Percentiles rank a stretch among this genome's conserved stretches.
These are phyloP conservation scores for Articulospora tetracladia DNA, from an alignment of 495 filamentous ascomycete species.

Conservation along the genomic window DNA sequence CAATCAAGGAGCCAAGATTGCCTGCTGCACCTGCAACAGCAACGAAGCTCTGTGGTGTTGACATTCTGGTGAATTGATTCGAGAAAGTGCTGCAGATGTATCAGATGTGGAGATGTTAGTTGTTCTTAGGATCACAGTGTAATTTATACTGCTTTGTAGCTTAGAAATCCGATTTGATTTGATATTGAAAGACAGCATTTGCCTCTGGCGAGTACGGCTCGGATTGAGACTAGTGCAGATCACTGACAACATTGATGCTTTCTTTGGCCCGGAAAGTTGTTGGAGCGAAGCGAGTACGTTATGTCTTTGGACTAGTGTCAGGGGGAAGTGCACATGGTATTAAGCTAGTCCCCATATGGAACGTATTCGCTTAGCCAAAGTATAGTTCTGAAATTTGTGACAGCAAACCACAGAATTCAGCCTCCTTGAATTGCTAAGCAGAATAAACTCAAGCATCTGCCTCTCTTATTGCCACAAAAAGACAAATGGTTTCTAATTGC, in stretches of 20 bases:
- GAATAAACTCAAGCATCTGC: no score
- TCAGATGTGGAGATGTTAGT: not conserved
- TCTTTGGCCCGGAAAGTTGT: not conserved
- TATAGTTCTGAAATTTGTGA: no score
- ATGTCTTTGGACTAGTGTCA: not conserved
- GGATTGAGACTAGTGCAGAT: not conserved
- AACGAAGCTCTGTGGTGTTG: not conserved
- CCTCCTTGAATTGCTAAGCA: no score
- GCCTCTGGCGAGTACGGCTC: not conserved
- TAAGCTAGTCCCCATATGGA: no score
- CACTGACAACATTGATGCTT: not conserved
- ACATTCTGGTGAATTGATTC: not conserved
- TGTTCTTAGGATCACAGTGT: not conserved
- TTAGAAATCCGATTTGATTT: not conserved
- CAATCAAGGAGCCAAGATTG: not conserved
- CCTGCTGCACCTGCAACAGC: constrained; percentile 3
- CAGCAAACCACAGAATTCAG: no score
- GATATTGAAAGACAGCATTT: no score
- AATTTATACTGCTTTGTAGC: not conserved
- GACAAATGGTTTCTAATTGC: no score
- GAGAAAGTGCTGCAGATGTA: not conserved
- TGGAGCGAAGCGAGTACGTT: not conserved
- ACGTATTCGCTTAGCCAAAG: no score
- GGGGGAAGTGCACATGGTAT: no score
- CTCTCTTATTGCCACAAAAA: no score